Conservation (phyloP, 345 rosid genomes). For the Limnanthes douglasii region DNA sequence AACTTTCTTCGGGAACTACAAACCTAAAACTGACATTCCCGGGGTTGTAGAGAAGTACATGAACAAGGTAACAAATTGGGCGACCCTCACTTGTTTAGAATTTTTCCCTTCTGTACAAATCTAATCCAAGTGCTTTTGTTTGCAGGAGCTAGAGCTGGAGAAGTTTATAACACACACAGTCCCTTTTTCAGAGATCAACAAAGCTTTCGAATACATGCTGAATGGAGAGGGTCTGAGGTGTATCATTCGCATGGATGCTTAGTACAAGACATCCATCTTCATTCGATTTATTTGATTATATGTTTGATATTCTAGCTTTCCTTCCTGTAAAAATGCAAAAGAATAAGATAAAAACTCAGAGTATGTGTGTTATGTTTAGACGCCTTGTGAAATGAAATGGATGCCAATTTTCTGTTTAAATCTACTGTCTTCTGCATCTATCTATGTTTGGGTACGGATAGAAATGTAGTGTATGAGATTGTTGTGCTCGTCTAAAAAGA, state of each 20-base stretch:
- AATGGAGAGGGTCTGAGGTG: conserved; percentile 37
- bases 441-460: too few species aligned
- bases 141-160: conserved; percentile 37
- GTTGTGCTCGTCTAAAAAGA: too few species aligned
- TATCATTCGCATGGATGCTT: conserved; percentile 35
- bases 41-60: conserved; percentile 43
- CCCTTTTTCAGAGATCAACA: conserved; percentile 44
- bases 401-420: too few species aligned
- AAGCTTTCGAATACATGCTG: conserved; percentile 46
- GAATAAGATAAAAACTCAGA: too few species aligned
- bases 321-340: too few species aligned
- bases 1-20: conserved; percentile 55
- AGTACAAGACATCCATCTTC: conserved; percentile 4
- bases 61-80: conserved; percentile 25
- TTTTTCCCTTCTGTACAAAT: neutral
- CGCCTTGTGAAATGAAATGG: too few species aligned
- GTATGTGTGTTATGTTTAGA: too few species aligned
- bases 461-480: too few species aligned
- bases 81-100: neutral
- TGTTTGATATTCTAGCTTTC: too few species aligned
- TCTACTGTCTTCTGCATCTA: too few species aligned
- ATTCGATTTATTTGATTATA: too few species aligned
- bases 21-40: conserved; percentile 51
- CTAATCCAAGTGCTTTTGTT: neutral
- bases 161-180: conserved; percentile 47